Conservation (phyloP, 768 basidiomycete genomes). For the Pseudohyphozyma bogoriensis region DNA sequence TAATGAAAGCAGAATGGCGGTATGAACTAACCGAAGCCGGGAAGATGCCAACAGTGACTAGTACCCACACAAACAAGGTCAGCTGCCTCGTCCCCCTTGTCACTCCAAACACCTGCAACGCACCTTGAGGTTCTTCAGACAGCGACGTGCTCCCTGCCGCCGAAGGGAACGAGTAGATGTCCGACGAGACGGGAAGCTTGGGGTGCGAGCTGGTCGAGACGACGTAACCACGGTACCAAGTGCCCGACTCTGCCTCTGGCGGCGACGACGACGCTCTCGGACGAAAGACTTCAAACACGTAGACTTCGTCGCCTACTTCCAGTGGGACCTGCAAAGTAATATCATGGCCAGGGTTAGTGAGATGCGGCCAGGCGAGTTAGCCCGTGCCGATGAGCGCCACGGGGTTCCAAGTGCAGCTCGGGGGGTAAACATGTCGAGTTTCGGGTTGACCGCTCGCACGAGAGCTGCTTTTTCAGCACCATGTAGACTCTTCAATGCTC, state of each 20-base stretch:
- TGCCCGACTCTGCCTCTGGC: constrained; percentile 46
- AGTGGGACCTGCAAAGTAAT: constrained; percentile 43
- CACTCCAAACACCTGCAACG: no score
- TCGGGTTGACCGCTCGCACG: not conserved
- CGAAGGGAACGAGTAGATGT: constrained; percentile 51
- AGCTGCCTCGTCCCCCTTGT: not conserved
- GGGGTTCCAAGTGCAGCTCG: not conserved
- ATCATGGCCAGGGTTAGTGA: not conserved
- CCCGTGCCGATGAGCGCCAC: not conserved
- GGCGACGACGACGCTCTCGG: not conserved
- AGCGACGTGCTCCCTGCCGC: constrained; percentile 12
- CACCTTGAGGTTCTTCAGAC: constrained; percentile 16
- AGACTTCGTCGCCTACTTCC: constrained; percentile 92
- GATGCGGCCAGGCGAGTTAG: not conserved
- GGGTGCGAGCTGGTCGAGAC: constrained; percentile 18
- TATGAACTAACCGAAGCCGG: no score
- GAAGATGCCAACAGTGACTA: constrained; percentile 34
- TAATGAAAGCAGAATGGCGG: no score
- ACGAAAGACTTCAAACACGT: constrained; percentile 67
- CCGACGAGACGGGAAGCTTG: constrained; percentile 4
- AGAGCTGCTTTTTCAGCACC: not conserved
- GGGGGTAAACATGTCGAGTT: not conserved
- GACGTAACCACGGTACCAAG: constrained; percentile 91
- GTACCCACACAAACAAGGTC: not conserved
- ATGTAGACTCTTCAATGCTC: not conserved